These are phyloP conservation scores for Priceomyces medius DNA, from an alignment of 805 yeast genomes.

Conservation along the genomic window DNA sequence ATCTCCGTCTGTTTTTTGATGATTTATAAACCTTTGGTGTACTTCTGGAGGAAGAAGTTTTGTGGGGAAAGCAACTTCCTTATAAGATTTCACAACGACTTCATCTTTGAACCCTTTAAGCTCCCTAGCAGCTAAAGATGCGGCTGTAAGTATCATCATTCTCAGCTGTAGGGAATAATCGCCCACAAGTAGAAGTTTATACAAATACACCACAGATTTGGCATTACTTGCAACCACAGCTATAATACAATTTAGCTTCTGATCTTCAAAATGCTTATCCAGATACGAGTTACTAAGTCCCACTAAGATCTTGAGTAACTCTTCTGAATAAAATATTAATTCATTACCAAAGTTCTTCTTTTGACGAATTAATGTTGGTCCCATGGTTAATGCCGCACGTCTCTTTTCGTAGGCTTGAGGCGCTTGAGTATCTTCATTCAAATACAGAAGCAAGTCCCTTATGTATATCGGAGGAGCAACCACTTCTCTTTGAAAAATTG, in stretches of 20 bases:
- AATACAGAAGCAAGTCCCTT: slow-evolving; percentile 64
- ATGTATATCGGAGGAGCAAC: slow-evolving; percentile 62
- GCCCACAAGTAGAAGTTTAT: slow-evolving; percentile 55
- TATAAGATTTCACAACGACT: slow-evolving; percentile 35
- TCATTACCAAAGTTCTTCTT: slow-evolving; percentile 64
- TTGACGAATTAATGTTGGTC: slow-evolving; percentile 61
- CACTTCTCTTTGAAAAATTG: slow-evolving; percentile 32
- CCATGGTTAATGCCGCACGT: slow-evolving; percentile 47
- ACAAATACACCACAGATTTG: slow-evolving; percentile 42
- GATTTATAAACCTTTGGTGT: slow-evolving; percentile 47
- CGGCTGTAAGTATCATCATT: slow-evolving; percentile 61
- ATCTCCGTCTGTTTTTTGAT: neutral
- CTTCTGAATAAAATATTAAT: slow-evolving; percentile 55
- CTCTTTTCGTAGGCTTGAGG: slow-evolving; percentile 50
- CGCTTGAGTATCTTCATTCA: slow-evolving; percentile 46
- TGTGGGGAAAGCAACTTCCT: slow-evolving; percentile 31
- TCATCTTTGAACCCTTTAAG: slow-evolving; percentile 61
- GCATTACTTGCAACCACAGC: slow-evolving; percentile 58
- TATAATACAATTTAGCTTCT: slow-evolving; percentile 61
- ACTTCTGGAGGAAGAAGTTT: slow-evolving; percentile 46
- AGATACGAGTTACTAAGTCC: slow-evolving; percentile 58
- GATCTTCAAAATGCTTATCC: slow-evolving; percentile 58
- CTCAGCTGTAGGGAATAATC: slow-evolving; percentile 84
- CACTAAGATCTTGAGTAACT: slow-evolving; percentile 50
- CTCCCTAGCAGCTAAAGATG: slow-evolving; percentile 73